phyloP scores from a whole-genome alignment of 768 basidiomycete genomes.

The Serendipita sp. region DNA sequence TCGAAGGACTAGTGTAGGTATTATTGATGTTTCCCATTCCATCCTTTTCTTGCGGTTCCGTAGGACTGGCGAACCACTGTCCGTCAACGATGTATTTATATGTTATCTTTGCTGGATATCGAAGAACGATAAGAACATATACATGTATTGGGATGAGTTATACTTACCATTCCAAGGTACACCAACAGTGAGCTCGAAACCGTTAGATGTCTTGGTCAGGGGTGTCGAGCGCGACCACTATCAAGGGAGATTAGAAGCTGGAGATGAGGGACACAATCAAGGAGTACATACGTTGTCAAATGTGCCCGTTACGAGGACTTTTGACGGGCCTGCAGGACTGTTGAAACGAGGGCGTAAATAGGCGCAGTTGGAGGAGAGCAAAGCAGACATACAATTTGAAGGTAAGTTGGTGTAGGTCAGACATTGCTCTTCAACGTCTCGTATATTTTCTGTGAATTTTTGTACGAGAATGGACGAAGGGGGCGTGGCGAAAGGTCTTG shows the following conservation, averaged over 20 bases:
- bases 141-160: not conserved
- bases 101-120: slow-evolving; percentile 27
- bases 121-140: not conserved
- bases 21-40: slow-evolving; percentile 55
- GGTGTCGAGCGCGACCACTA: slow-evolving; percentile 48
- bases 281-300: slow-evolving; percentile 50
- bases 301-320: slow-evolving; percentile 57
- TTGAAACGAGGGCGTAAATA: not conserved
- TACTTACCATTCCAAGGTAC: slow-evolving; percentile 36
- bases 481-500: not conserved
- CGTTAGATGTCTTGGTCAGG: slow-evolving; percentile 35
- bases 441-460: not conserved
- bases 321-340: not conserved
- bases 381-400: slow-evolving; percentile 1
- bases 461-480: not conserved
- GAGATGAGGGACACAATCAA: not conserved
- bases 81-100: slow-evolving; percentile 79
- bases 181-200: slow-evolving; percentile 37
- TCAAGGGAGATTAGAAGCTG: not conserved
- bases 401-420: not conserved
- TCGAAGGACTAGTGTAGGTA: slow-evolving; percentile 21
- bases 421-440: not conserved
- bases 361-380: not conserved
- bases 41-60: slow-evolving; percentile 46
- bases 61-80: slow-evolving; percentile 36